Conservation (phyloP, 208 protist genomes). For the Angomonas deanei region DNA sequence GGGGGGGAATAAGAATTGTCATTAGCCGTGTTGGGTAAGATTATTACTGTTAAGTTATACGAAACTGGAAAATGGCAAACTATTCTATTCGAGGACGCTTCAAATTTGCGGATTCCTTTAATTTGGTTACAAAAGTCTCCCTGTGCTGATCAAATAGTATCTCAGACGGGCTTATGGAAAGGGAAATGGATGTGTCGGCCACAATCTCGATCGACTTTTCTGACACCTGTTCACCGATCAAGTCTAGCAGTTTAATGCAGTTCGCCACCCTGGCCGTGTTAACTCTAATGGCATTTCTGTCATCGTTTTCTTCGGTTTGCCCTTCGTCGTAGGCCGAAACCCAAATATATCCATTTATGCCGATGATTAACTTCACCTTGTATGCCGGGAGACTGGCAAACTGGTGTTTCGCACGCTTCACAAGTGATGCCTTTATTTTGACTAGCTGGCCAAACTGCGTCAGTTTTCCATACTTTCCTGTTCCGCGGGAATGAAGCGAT, state of each 20-base stretch:
- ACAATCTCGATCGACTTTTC: constrained; percentile 43
- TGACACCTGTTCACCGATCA: constrained; percentile 44
- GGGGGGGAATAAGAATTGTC: no score
- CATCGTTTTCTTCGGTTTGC: constrained; percentile 7
- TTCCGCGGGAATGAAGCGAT: constrained; percentile 91
- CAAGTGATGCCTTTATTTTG: constrained; percentile 51
- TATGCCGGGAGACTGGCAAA: constrained; percentile 48
- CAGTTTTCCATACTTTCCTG: constrained; percentile 82
- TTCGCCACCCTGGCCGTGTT: constrained; percentile 64
- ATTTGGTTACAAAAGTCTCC: background rate
- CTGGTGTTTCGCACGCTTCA: constrained; percentile 78
- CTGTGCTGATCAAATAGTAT: background rate
- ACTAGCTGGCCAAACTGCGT: constrained; percentile 50
- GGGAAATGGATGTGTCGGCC: constrained; percentile 27
- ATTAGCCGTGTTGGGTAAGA: no score
- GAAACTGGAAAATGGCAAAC: no score
- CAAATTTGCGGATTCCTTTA: no score
- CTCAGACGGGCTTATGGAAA: background rate
- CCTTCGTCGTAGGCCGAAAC: constrained; percentile 54
- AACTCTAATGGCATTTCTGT: constrained; percentile 16
- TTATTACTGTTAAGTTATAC: no score
- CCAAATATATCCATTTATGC: constrained; percentile 89
- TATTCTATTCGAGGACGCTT: no score
- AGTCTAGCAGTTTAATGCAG: constrained; percentile 58
- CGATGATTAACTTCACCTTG: constrained; percentile 42